Percentiles rank a stretch among this genome's conserved stretches.
Evolutionary conservation across 2,329 filamentous ascomycete genomes (phyloP).

Genomic region (Dactylonectria macrodidyma): DNA sequence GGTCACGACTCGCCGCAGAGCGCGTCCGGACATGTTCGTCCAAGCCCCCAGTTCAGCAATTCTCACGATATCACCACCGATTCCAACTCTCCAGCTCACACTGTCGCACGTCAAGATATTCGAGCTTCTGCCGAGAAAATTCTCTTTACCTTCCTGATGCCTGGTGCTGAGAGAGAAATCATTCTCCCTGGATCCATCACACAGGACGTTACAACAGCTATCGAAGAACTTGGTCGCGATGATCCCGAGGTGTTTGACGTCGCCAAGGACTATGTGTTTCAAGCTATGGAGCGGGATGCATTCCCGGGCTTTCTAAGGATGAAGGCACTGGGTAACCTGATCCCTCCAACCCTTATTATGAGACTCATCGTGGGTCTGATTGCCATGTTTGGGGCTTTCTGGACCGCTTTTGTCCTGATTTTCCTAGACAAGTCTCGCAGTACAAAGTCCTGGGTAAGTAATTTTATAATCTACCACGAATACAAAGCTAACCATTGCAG

Average conservation of each 20-base stretch:
- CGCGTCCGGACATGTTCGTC: slow-evolving; percentile 61
- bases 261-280: slow-evolving; percentile 99
- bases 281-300: slow-evolving; percentile 99
- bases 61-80: slow-evolving; percentile 77
- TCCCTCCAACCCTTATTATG: slow-evolving; percentile 90
- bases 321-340: slow-evolving; percentile 95
- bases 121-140: slow-evolving; percentile 97
- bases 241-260: slow-evolving; percentile 98
- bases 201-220: slow-evolving; percentile 85
- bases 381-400: slow-evolving; percentile 92
- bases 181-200: slow-evolving; percentile 91
- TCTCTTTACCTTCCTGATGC: slow-evolving; percentile 95
- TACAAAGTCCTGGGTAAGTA: slow-evolving; percentile 87
- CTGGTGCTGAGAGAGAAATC: slow-evolving; percentile 96
- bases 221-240: slow-evolving; percentile 92
- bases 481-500: slow-evolving; percentile 48
- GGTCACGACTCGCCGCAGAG: slow-evolving; percentile 70
- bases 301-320: slow-evolving; percentile 96
- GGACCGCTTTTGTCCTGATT: slow-evolving; percentile 94
- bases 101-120: slow-evolving; percentile 90
- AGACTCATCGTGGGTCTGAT: slow-evolving; percentile 86
- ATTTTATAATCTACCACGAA: neutral
- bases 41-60: slow-evolving; percentile 72
- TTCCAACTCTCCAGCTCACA: slow-evolving; percentile 86
- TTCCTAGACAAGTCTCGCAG: slow-evolving; percentile 84